These are phyloP conservation scores for Talaromyces rugulosus DNA, from an alignment of 2,329 filamentous ascomycete species.

Conservation along the genomic window DNA sequence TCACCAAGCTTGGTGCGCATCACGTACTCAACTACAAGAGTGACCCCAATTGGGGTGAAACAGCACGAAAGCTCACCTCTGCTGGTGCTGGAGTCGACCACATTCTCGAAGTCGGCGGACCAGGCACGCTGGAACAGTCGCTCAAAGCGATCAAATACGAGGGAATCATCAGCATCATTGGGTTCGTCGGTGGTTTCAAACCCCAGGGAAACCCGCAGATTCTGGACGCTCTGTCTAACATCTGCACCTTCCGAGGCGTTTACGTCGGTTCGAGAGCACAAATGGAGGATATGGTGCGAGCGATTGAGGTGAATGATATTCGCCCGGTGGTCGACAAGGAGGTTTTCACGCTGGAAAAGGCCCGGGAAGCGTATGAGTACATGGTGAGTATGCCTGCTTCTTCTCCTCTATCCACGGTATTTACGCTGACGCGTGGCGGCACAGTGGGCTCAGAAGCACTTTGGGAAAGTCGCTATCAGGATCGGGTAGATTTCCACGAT, in stretches of 20 bases:
- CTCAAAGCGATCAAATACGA: constrained; percentile 53
- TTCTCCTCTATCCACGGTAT: background rate
- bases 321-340: constrained; percentile 52
- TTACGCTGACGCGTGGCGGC: background rate
- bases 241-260: constrained; percentile 56
- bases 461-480: constrained; percentile 54
- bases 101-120: constrained; percentile 63
- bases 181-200: constrained; percentile 51
- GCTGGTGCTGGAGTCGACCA: constrained; percentile 56
- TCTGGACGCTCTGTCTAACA: constrained; percentile 47
- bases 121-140: constrained; percentile 55
- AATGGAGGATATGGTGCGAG: constrained; percentile 57
- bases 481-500: constrained; percentile 21
- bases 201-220: constrained; percentile 48
- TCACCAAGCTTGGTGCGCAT: constrained; percentile 55
- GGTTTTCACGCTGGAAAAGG: constrained; percentile 8
- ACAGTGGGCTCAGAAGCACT: constrained; percentile 49
- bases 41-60: constrained; percentile 56
- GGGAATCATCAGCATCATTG: constrained; percentile 54
- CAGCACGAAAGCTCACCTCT: constrained; percentile 49
- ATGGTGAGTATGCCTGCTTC: background rate
- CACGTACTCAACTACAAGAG: constrained; percentile 60
- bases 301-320: constrained; percentile 57
- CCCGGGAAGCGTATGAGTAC: constrained; percentile 5
- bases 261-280: constrained; percentile 53